phyloP scores from a whole-genome alignment of 108 stramenopile genomes.

The Schizochytrium sp. region DNA sequence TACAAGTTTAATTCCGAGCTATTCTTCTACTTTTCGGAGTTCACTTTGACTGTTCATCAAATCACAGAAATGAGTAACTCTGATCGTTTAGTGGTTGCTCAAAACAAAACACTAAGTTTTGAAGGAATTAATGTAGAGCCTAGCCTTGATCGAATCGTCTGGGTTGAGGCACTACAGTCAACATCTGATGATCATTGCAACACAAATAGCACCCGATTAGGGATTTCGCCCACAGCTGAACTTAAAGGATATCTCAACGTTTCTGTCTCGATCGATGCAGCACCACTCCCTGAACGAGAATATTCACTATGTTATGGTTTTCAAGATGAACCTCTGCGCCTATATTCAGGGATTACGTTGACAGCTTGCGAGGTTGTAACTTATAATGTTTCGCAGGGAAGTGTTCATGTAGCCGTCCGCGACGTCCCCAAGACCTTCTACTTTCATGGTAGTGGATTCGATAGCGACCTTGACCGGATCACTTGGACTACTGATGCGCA shows the following conservation, averaged over 20 bases:
- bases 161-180: background rate
- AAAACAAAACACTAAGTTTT: background rate
- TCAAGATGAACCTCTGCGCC: background rate
- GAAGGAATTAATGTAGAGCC: background rate
- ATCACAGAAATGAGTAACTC: background rate
- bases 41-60: background rate
- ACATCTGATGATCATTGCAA: background rate
- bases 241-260: background rate
- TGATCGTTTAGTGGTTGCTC: background rate
- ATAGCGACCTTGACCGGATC: background rate
- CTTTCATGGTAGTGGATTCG: conserved; percentile 15
- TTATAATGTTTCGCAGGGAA: conserved; percentile 27
- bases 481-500: background rate
- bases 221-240: background rate
- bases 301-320: conserved; percentile 21
- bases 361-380: background rate
- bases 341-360: background rate
- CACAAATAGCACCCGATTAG: background rate
- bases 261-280: background rate
- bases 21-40: background rate
- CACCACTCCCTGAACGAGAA: background rate
- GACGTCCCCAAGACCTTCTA: background rate
- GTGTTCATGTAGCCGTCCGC: background rate
- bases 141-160: background rate
- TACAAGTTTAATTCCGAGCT: conserved; percentile 32